phyloP scores from a whole-genome alignment of 352 stramenopile species.

The Phytopythium delawarense region DNA sequence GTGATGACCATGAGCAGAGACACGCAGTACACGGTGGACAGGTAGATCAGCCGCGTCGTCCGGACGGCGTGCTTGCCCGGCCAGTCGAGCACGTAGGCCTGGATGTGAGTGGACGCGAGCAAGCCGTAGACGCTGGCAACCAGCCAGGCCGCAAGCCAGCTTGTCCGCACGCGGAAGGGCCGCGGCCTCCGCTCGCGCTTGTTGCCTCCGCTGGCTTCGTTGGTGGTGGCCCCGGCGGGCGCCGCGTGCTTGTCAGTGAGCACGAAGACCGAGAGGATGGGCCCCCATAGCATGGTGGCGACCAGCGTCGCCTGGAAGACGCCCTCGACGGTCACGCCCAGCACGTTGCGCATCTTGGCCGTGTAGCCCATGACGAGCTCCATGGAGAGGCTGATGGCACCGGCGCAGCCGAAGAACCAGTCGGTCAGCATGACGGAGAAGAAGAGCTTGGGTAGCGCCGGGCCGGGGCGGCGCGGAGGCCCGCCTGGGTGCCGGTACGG shows the following conservation, averaged over 20 bases:
- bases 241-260: constrained; percentile 9
- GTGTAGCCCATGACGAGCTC: constrained; percentile 42
- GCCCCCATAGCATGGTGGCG: constrained; percentile 43
- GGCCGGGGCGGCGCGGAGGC: constrained; percentile 19
- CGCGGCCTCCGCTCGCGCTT: not conserved
- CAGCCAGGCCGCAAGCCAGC: constrained; percentile 44
- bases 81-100: constrained; percentile 19
- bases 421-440: constrained; percentile 54
- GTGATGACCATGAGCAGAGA: constrained; percentile 26
- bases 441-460: constrained; percentile 41
- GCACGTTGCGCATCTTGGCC: constrained; percentile 30
- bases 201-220: not conserved
- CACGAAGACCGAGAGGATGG: constrained; percentile 45
- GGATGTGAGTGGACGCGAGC: constrained; percentile 29
- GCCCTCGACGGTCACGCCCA: constrained; percentile 34
- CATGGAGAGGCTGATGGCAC: constrained; percentile 48
- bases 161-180: constrained; percentile 38
- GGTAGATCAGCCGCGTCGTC: constrained; percentile 20
- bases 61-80: constrained; percentile 9
- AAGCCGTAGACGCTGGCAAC: constrained; percentile 34
- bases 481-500: constrained; percentile 9
- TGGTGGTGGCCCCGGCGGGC: not conserved
- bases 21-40: constrained; percentile 26
- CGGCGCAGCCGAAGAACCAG: constrained; percentile 46
- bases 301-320: constrained; percentile 36